phyloP scores from a whole-genome alignment of 2,329 filamentous ascomycete genomes.

The Calonectria montana region DNA sequence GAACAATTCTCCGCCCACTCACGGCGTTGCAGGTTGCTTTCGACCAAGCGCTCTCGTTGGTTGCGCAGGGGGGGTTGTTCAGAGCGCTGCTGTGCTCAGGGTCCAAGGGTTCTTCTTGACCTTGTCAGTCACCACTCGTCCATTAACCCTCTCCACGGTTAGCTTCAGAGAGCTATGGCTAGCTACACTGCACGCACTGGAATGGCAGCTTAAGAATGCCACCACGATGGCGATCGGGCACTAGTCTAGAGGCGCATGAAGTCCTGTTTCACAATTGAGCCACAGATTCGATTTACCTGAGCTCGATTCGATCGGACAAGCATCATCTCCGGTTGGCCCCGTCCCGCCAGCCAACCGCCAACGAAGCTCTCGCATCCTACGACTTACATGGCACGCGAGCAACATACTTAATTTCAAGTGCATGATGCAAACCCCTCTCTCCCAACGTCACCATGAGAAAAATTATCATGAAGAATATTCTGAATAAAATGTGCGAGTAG shows the following conservation, averaged over 20 bases:
- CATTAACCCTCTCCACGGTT: neutral
- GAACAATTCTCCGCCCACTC: neutral
- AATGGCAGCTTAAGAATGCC: neutral
- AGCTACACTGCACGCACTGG: neutral
- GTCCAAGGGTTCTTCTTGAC: neutral
- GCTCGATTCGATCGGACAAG: neutral
- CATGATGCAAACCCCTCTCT: no score
- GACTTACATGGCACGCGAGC: neutral
- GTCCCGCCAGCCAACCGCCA: neutral
- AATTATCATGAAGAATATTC: no score
- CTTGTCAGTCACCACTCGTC: neutral
- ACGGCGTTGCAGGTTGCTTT: neutral
- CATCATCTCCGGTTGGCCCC: neutral
- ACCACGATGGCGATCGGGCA: neutral
- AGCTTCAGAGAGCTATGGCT: neutral
- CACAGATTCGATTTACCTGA: neutral
- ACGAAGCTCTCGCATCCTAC: neutral
- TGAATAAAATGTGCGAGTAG: no score
- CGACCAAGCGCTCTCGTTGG: neutral
- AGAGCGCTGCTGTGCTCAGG: neutral
- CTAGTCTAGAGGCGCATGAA: neutral
- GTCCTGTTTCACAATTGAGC: neutral
- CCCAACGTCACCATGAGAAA: no score
- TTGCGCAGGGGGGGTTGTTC: neutral
- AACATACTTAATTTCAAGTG: no score